Base-by-base conservation (phyloP, 805 yeast species). In the Starmerella lactis-condensi region DNA sequence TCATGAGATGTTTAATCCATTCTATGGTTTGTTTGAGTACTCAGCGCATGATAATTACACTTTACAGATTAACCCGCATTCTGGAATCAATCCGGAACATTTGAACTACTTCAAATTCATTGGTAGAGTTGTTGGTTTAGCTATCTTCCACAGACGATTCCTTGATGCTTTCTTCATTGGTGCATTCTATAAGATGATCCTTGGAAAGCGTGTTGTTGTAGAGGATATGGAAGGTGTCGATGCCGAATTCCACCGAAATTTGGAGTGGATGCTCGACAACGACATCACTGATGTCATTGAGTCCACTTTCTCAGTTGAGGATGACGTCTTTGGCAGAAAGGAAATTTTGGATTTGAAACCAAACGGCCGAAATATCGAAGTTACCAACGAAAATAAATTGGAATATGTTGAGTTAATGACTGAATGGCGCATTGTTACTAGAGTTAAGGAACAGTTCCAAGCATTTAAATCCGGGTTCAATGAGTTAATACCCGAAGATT, bases 211-310 rank as follows among this genome's bases (percentile, higher is more conserved):
- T 61, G 93, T 89, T 43, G 85, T 81, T 2, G 61, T 89, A 44
- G 93, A 79, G 55, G 99, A 89, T 58, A 76, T 89, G 91, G 98
- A 89, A 57, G 93, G 95, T 57, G 95, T 91, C 38, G 99, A 89
- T 57, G 85, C 93, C 16, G 96, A 89, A 51, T 82, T 85, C 59
- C 81, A 81, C 60, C 72, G 89, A 50, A 85, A 93, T 16, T 63
- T 89, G 56, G 78, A 79, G 49, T 89, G 98, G 98, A 79, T 82
- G 54, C 61, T 82, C 39, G 95, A 89, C 48, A 85, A 89, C 52
- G 93, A 82, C 53, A 85, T 89, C 48, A 76, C 89, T 20, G 85
- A 72, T 38, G 62, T 85, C 21, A 62, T 89, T 39, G 94, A 79
- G 45, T 65, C 81, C 50, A 79, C 96, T 0, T 89, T 89, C 59